Conservation (phyloP, 495 filamentous ascomycete species). For the Xylaria scruposa region DNA sequence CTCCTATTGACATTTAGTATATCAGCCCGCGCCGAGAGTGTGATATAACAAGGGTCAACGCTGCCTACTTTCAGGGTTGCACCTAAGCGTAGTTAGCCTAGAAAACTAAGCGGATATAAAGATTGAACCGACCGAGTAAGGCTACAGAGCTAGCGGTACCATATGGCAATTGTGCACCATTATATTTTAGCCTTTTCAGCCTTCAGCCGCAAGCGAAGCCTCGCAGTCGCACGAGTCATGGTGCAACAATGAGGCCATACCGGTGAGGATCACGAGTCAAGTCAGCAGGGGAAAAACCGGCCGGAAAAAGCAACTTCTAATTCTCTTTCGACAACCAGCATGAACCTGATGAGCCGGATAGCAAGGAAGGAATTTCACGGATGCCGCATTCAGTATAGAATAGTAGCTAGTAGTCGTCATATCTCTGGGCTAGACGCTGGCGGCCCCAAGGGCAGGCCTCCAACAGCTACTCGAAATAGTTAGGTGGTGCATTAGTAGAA, state of each 20-base stretch:
- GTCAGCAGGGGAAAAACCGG: not conserved
- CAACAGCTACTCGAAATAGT: not conserved
- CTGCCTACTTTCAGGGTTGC: not conserved
- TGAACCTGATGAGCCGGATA: not conserved
- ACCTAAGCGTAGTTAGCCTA: not conserved
- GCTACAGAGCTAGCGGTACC: constrained; percentile 4
- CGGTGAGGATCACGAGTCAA: not conserved
- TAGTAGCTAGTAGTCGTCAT: not conserved
- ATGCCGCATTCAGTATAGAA: not conserved
- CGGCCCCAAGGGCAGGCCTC: not conserved
- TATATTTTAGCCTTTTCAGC: constrained; percentile 9
- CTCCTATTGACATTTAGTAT: constrained; percentile 9
- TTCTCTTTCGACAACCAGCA: not conserved
- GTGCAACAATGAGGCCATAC: not conserved
- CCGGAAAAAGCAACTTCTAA: not conserved
- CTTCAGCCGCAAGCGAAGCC: not conserved
- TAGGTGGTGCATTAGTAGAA: not conserved
- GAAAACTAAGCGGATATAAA: constrained; percentile 4
- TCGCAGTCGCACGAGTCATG: not conserved
- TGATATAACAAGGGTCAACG: constrained; percentile 12
- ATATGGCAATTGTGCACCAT: not conserved
- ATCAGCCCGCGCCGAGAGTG: not conserved
- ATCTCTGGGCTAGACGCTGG: not conserved
- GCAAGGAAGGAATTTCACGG: not conserved
- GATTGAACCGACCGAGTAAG: not conserved